These are phyloP conservation scores for Triglochin maritima DNA, from an alignment of 106 monocot species.

Conservation along the genomic window DNA sequence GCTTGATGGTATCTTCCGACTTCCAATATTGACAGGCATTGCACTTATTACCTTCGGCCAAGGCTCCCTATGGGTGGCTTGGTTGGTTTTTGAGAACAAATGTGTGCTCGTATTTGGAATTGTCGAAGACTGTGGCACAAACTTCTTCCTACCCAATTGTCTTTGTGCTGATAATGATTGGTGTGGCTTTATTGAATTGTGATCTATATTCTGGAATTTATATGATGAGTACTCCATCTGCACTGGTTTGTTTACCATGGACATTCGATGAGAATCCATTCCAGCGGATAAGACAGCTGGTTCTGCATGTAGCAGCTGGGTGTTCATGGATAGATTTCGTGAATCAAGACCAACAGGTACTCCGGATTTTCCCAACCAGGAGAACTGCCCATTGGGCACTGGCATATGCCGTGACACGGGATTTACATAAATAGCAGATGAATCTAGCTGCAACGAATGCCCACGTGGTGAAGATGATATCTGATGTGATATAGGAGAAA, in stretches of 20 bases:
- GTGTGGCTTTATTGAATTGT: slow-evolving; percentile 18
- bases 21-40: slow-evolving; percentile 1
- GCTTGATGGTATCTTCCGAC: background rate
- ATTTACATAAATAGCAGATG: slow-evolving; percentile 13
- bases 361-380: background rate
- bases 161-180: slow-evolving; percentile 19
- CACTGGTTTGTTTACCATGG: background rate
- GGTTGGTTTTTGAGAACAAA: slow-evolving; percentile 3
- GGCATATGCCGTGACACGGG: slow-evolving; percentile 10
- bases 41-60: slow-evolving; percentile 8
- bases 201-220: slow-evolving; percentile 13
- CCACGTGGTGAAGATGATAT: slow-evolving; percentile 15
- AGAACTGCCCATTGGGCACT: background rate
- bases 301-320: background rate
- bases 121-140: slow-evolving; percentile 5
- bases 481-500: slow-evolving; percentile 19
- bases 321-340: background rate
- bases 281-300: background rate
- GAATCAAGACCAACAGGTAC: background rate
- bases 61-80: background rate
- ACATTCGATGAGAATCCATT: background rate
- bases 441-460: slow-evolving; percentile 17
- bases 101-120: background rate
- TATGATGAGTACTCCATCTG: background rate
- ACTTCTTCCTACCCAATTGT: slow-evolving; percentile 14